Conservation (phyloP, 2,329 filamentous ascomycete species). For the Mycocentrospora acerina region DNA sequence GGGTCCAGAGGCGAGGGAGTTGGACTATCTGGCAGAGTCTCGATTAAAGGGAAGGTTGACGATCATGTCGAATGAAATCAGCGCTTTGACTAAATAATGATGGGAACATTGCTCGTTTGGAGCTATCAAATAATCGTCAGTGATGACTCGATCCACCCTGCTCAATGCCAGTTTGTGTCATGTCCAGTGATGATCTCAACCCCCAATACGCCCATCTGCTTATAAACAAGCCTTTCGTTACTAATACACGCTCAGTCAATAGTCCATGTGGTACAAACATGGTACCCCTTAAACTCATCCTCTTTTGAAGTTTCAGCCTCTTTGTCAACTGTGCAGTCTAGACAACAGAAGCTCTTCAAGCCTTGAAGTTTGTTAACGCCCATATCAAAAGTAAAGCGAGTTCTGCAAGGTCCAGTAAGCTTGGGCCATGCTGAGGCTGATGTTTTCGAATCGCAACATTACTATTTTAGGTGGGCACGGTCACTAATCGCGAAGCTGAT, state of each 20-base stretch:
- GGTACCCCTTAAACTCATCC: conserved; percentile 1
- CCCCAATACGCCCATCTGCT: conserved; percentile 1
- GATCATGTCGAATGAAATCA: too few relatives aligned
- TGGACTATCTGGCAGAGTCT: too few relatives aligned
- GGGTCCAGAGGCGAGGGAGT: too few relatives aligned
- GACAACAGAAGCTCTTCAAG: conserved; percentile 1
- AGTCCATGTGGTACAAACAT: conserved; percentile 8
- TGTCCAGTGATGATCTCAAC: neutral
- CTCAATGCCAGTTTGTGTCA: neutral
- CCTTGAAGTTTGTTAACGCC: neutral
- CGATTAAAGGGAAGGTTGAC: too few relatives aligned
- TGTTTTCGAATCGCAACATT: neutral
- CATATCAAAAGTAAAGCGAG: conserved; percentile 6
- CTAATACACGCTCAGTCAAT: neutral
- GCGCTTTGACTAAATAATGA: too few relatives aligned
- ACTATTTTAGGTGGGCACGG: conserved; percentile 1
- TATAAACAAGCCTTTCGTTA: neutral
- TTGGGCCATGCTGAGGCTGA: too few relatives aligned
- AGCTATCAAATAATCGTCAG: neutral
- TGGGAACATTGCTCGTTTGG: too few relatives aligned
- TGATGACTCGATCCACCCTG: neutral
- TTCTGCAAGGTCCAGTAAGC: neutral
- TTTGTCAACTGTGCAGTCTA: conserved; percentile 8
- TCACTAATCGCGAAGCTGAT: conserved; percentile 1
- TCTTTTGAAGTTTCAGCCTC: neutral